Base-by-base conservation (phyloP, 441 rosid species). In the Cnidoscolus chayamansa region DNA sequence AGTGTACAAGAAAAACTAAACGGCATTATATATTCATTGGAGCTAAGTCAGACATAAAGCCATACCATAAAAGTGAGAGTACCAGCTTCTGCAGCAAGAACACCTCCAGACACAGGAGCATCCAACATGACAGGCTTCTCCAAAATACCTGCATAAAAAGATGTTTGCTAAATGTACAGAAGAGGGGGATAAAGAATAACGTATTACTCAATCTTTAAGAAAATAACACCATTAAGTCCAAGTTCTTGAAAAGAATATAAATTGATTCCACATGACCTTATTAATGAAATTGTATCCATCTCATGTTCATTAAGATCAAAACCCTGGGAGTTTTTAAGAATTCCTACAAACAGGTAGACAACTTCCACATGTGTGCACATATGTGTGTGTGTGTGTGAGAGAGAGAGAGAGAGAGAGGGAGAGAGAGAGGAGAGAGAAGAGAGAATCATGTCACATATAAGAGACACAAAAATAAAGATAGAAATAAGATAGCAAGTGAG, bases 81-180 rank as follows among this genome's bases (percentile, higher is more conserved):
- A 55, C 88, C 90, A 55, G 89, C 84, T 81, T 91, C 96, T 49
- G 96, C 98, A 79, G 93, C 97, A 79, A 89, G 86, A 82, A 91
- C 89, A 68, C 98, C 98, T 75, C 97, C 97, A 61, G 98, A 93
- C 51, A 93, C 98, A 7, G 98, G 98, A 82, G 98, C 98, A 79
- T 93, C 98, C 84, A 91, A 82, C 94, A 94, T 94, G 68, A 84
- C 77, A 61, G 98, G 92, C 35, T 81, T 86, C 81, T 78, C 82
- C 91, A 87, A 85, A 13, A 77, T 31, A 74, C 74, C 93, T 90
- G 77, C 79, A 79, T 16, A 68, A 58, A 25, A 45, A 53, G 67
- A 68, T 47, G 20, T 56, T 40, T 31, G 37, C 63, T n/a, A 11
- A 68, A 48, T 31, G 31, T 43, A 13, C 0, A 40, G 7, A 40